These are phyloP conservation scores for Cyberlindnera misumaiensis DNA, from an alignment of 805 yeast species.

Conservation along the genomic window DNA sequence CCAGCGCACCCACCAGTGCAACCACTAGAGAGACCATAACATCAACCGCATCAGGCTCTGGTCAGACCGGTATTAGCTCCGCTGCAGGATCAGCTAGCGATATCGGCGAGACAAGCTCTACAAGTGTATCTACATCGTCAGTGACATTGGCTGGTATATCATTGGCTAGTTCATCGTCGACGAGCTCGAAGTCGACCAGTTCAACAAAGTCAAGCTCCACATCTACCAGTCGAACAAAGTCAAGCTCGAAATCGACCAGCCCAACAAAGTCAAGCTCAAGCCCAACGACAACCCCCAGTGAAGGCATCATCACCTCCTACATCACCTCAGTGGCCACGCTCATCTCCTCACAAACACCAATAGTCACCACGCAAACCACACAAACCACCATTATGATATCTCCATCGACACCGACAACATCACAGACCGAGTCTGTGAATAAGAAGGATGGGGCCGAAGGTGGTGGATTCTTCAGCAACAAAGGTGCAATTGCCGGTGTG, in stretches of 20 bases:
- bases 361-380: conserved; percentile 10
- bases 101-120: too few relatives aligned
- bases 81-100: too few relatives aligned
- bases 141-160: too few relatives aligned
- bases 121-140: too few relatives aligned
- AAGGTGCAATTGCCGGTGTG: conserved; percentile 76
- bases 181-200: conserved; percentile 3
- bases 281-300: conserved; percentile 3
- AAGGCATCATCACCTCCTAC: conserved; percentile 14
- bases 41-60: neutral
- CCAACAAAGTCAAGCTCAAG: conserved; percentile 4
- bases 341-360: conserved; percentile 7
- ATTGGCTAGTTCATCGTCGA: too few relatives aligned
- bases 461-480: conserved; percentile 48
- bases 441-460: too few relatives aligned
- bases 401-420: too few relatives aligned
- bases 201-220: conserved; percentile 6
- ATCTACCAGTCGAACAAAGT: conserved; percentile 6
- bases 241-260: conserved; percentile 5
- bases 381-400: conserved; percentile 2
- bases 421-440: too few relatives aligned
- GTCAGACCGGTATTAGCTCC: too few relatives aligned
- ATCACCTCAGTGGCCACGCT: conserved; percentile 8
- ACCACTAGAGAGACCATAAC: conserved; percentile 18
- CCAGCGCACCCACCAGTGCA: conserved; percentile 11